Base-by-base conservation (phyloP, 2,329 filamentous ascomycete genomes). In the Colletotrichum sp. region DNA sequence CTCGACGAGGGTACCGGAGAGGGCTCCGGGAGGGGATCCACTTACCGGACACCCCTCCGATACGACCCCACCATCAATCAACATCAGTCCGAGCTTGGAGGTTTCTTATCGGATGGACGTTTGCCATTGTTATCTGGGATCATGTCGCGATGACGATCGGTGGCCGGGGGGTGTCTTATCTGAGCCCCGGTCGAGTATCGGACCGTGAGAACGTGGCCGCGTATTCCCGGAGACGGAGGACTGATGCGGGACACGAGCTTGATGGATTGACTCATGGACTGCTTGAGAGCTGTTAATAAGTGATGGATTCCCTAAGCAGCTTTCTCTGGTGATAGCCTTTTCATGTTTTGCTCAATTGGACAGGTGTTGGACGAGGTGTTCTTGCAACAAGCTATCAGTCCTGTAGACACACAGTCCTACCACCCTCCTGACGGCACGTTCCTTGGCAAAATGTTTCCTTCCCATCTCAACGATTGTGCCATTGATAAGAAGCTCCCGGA, bases 21-120 rank as follows among this genome's bases (percentile, higher is more conserved):
- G 44, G 74, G 30, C 49, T 73, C 71, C 70, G 74, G 66, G 66
- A 52, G 55, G 62, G 32, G 74, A 65, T 52, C 71, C 71, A 76
- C 74, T 74, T 65, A 36, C 70, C 74, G 74, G 74, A 36, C 60
- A 65, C 70, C 44, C 65, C 74, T 69, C 74, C 74, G 74, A 76
- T 76, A 7, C 59, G 64, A 69, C 57, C 73, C 72, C 64, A 34
- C 65, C 49, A 28, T 73, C 24, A 24, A 7, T 32, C 26, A 34
- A 59, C 62, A 69, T 21, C 57, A 63, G n/a, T 3, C 36, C 64
- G 49, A 52, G 15, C 4, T 3, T 21, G 16, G 15, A 34, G 10
- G 4, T 63, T 6, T 16, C 59, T 71, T 65, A 65, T 71, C 60
- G 26, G 10, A 65, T 30, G 26, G 5, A 18, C 5, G 30, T 32